phyloP scores from a whole-genome alignment of 2,329 filamentous ascomycete species.

The Nemania bipapillata region DNA sequence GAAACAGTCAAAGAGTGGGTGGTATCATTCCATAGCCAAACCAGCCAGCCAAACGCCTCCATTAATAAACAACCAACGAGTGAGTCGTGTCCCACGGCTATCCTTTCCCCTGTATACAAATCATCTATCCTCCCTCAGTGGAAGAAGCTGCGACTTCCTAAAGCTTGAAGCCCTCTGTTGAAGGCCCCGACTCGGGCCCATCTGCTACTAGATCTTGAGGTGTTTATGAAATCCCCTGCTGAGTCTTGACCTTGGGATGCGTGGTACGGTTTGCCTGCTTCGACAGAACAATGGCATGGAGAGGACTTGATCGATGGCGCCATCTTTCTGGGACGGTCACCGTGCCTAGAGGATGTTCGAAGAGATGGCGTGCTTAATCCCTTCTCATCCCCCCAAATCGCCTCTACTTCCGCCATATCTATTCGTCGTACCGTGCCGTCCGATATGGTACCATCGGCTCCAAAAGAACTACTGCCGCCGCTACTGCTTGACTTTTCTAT shows the following conservation, averaged over 20 bases:
- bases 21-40: slow-evolving; percentile 35
- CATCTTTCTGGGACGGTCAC: slow-evolving; percentile 36
- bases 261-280: slow-evolving; percentile 47
- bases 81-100: slow-evolving; percentile 11
- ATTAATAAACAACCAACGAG: slow-evolving; percentile 19
- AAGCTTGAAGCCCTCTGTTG: slow-evolving; percentile 54
- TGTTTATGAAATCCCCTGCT: slow-evolving; percentile 41
- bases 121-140: slow-evolving; percentile 51
- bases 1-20: slow-evolving; percentile 23
- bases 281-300: slow-evolving; percentile 41
- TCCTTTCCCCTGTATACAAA: slow-evolving; percentile 23
- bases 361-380: slow-evolving; percentile 33
- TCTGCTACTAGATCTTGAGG: slow-evolving; percentile 50
- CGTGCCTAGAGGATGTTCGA: slow-evolving; percentile 41
- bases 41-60: slow-evolving; percentile 32
- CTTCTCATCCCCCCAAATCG: slow-evolving; percentile 41
- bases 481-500: slow-evolving; percentile 44
- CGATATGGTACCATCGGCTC: slow-evolving; percentile 27
- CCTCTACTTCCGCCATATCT: slow-evolving; percentile 42
- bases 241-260: slow-evolving; percentile 36
- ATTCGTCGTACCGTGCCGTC: slow-evolving; percentile 45
- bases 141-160: slow-evolving; percentile 60
- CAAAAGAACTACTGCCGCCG: slow-evolving; percentile 33
- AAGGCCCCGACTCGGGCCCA: slow-evolving; percentile 54
- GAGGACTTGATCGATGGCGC: slow-evolving; percentile 43